These are phyloP conservation scores for Pigoraptor vietnamica DNA, from an alignment of 78 protist species.

Conservation along the genomic window DNA sequence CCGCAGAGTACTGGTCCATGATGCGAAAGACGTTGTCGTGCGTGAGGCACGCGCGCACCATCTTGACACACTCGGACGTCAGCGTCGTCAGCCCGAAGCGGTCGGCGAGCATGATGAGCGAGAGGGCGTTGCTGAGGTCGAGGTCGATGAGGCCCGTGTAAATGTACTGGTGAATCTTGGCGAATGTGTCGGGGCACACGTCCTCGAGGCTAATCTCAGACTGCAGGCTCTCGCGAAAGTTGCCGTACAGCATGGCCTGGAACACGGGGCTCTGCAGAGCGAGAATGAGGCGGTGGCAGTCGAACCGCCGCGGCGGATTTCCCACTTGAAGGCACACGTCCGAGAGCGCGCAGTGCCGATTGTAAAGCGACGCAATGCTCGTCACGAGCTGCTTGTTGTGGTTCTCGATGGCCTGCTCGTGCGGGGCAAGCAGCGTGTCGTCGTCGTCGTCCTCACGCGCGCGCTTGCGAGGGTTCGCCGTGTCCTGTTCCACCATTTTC, in stretches of 20 bases:
- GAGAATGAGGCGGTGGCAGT: constrained; percentile 3
- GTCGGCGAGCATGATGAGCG: neutral
- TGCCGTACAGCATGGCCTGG: neutral
- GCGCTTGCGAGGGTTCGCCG: neutral
- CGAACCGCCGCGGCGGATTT: neutral
- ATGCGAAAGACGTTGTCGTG: neutral
- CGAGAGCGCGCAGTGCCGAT: neutral
- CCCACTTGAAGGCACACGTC: neutral
- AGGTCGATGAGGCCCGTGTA: neutral
- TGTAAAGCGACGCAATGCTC: neutral
- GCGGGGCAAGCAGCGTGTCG: neutral
- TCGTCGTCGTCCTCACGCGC: neutral
- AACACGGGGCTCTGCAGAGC: neutral
- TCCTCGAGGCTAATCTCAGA: neutral
- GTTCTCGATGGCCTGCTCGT: neutral
- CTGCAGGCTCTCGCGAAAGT: neutral
- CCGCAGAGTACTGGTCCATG: neutral
- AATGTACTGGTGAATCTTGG: neutral
- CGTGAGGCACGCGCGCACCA: neutral
- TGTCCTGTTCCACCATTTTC: neutral
- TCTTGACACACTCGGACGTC: neutral
- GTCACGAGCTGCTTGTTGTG: neutral
- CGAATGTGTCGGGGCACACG: neutral
- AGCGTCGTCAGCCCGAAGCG: neutral
- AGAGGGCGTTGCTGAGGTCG: neutral